A percentile compares a stretch with the other conserved stretches of the same genome.
Conservation (phyloP, 805 yeast genomes). For the Wickerhamiella shivajii region DNA sequence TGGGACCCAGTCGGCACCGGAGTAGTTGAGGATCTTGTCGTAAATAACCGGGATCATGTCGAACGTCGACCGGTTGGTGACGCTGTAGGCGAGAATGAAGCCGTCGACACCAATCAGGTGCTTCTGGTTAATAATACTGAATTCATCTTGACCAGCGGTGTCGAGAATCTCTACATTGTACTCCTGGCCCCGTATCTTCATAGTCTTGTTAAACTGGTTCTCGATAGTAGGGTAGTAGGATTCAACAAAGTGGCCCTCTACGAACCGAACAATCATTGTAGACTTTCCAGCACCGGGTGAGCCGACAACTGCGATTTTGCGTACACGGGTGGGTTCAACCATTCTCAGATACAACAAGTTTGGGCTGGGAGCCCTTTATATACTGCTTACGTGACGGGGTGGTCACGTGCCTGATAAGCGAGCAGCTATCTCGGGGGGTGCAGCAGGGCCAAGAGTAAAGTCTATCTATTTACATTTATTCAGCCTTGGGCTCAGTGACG, state of each 20-base stretch:
- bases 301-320: constrained; percentile 78
- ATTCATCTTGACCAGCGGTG: constrained; percentile 91
- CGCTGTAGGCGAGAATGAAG: constrained; percentile 66
- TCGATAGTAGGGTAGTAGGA: constrained; percentile 84
- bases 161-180: constrained; percentile 76
- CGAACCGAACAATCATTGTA: constrained; percentile 69
- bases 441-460: too few species aligned
- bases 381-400: too few species aligned
- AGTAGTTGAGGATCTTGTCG: constrained; percentile 61
- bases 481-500: constrained; percentile 8
- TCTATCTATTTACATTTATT: too few species aligned
- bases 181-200: constrained; percentile 55
- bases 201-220: constrained; percentile 60
- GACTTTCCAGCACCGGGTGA: constrained; percentile 79
- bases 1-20: constrained; percentile 56
- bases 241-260: constrained; percentile 79
- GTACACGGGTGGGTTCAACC: constrained; percentile 20
- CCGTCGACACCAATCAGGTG: constrained; percentile 75
- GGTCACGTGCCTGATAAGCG: too few species aligned
- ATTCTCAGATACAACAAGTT: too few species aligned
- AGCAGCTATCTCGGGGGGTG: too few species aligned
- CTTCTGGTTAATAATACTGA: constrained; percentile 63
- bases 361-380: too few species aligned
- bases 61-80: constrained; percentile 62
- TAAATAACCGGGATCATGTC: constrained; percentile 62